These are phyloP conservation scores for Dioscorea zingiberensis DNA, from an alignment of 106 monocot genomes.

Conservation along the genomic window DNA sequence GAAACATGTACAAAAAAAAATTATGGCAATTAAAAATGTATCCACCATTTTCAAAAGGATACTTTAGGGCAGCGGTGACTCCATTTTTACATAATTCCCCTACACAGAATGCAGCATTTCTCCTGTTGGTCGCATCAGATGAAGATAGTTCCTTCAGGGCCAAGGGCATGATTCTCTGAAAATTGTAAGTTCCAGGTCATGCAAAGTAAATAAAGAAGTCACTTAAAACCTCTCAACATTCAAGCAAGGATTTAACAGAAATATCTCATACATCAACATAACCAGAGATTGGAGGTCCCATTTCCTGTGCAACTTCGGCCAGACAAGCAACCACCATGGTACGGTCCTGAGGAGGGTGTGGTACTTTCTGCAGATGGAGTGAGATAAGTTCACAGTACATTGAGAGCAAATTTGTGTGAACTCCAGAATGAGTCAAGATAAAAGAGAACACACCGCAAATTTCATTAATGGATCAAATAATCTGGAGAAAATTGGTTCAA, in stretches of 20 bases:
- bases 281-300: slow-evolving; percentile 81
- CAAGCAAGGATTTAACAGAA: too few relatives aligned
- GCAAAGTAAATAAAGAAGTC: background rate
- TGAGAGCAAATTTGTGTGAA: background rate
- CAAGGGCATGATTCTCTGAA: slow-evolving; percentile 91
- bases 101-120: slow-evolving; percentile 97
- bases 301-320: slow-evolving; percentile 95
- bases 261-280: slow-evolving; percentile 74
- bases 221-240: too few relatives aligned
- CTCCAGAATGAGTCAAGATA: too few relatives aligned
- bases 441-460: slow-evolving; percentile 54
- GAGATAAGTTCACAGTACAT: background rate
- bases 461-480: slow-evolving; percentile 95
- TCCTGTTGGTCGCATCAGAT: slow-evolving; percentile 77
- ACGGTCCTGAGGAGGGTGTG: slow-evolving; percentile 69
- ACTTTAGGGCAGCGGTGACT: slow-evolving; percentile 63
- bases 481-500: slow-evolving; percentile 73
- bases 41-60: slow-evolving; percentile 23
- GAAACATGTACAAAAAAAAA: background rate
- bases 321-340: slow-evolving; percentile 98
- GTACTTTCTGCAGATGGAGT: slow-evolving; percentile 57
- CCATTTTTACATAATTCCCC: slow-evolving; percentile 97
- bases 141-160: slow-evolving; percentile 90
- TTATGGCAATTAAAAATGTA: too few relatives aligned
- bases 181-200: background rate